These are phyloP conservation scores for Backusella mclennaniae DNA, from an alignment of 192 early-diverging fungal species.

Conservation along the genomic window DNA sequence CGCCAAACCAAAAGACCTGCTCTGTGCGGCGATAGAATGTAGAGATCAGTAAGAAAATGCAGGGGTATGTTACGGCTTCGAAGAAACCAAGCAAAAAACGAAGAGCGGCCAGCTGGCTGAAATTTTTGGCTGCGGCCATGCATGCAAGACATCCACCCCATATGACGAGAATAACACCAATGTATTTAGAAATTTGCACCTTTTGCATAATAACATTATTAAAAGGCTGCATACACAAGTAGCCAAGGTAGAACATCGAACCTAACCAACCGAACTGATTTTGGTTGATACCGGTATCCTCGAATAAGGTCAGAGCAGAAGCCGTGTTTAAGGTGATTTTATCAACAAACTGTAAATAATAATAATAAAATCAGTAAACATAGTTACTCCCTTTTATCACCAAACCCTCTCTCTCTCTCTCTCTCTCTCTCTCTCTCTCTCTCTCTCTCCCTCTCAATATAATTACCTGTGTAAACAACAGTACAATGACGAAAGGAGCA, in stretches of 20 bases:
- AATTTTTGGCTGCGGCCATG: slow-evolving; percentile 6
- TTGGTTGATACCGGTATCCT: slow-evolving; percentile 5
- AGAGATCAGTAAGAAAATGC: slow-evolving; percentile 14
- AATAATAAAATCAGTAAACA: not conserved
- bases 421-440: no score
- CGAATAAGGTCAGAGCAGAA: not conserved
- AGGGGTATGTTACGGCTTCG: slow-evolving; percentile 16
- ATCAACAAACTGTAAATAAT: not conserved
- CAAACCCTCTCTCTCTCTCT: not conserved
- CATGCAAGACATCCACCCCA: slow-evolving; percentile 21
- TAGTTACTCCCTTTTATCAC: no score
- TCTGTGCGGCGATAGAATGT: slow-evolving; percentile 24
- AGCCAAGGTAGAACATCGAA: slow-evolving; percentile 24
- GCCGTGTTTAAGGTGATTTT: not conserved
- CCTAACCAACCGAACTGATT: slow-evolving; percentile 16
- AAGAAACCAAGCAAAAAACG: slow-evolving; percentile 29
- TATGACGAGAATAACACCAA: slow-evolving; percentile 7
- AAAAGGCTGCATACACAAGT: not conserved
- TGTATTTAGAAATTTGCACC: not conserved
- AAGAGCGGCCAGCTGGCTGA: not conserved
- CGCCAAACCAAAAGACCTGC: slow-evolving; percentile 12
- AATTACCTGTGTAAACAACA: slow-evolving; percentile 15
- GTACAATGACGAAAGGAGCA: not conserved
- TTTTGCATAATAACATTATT: not conserved
- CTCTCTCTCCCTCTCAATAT: not conserved